Percentiles rank a stretch among this genome's conserved stretches.
These are phyloP conservation scores for Aspergillus diversus DNA, from an alignment of 495 filamentous ascomycete species.

Conservation along the genomic window DNA sequence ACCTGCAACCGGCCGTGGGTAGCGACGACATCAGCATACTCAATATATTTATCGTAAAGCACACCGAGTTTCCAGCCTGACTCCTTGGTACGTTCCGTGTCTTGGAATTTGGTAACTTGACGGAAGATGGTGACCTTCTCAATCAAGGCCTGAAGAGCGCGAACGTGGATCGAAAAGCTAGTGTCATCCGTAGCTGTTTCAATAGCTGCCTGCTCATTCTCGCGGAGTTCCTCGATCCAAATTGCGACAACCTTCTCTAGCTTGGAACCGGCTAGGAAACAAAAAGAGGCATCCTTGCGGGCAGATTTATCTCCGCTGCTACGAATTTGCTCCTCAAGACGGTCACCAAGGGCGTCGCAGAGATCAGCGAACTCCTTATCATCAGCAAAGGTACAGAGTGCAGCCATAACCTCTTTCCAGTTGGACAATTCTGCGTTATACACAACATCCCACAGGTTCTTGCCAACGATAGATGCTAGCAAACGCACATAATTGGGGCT, in stretches of 20 bases:
- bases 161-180: constrained; percentile 89
- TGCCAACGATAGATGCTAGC: constrained; percentile 87
- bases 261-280: constrained; percentile 92
- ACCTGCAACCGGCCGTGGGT: constrained; percentile 83
- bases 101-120: constrained; percentile 87
- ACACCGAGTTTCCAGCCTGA: constrained; percentile 86
- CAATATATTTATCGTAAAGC: constrained; percentile 92
- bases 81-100: constrained; percentile 67
- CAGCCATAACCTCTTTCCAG: constrained; percentile 97
- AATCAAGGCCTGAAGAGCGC: constrained; percentile 86
- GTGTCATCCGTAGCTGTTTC: constrained; percentile 69
- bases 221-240: constrained; percentile 87
- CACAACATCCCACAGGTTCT: constrained; percentile 98
- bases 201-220: constrained; percentile 75
- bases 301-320: constrained; percentile 52
- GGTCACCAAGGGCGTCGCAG: constrained; percentile 94
- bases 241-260: constrained; percentile 94
- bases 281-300: constrained; percentile 91
- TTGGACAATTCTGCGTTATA: constrained; percentile 90
- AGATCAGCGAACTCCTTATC: constrained; percentile 90
- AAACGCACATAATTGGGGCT: constrained; percentile 92
- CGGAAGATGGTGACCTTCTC: constrained; percentile 99
- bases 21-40: constrained; percentile 95
- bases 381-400: constrained; percentile 92
- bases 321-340: constrained; percentile 72